Base-by-base conservation (phyloP, 306 rosid species). In the Vicia sativa region DNA sequence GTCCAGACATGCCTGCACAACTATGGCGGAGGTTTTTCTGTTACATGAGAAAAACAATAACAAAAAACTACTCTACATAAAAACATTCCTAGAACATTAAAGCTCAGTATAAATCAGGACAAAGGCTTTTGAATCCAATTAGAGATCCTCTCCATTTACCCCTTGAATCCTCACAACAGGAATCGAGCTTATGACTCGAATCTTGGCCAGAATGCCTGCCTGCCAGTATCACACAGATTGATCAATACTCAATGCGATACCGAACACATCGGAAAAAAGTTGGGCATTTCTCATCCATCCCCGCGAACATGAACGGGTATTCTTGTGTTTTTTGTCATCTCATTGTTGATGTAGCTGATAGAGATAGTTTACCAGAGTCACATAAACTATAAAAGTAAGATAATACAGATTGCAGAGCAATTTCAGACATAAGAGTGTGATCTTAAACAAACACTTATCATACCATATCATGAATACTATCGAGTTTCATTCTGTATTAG, bases 401-500 rank as follows among this genome's bases (percentile, higher is more conserved):
- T 41, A 11, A 41, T 41, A 41, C 45, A 41, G 6, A 0, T 3
- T 10, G 52, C 19, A 8, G 19, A 14, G 52, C 52, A 6, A 14
- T 14, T 45, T 45, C 52, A 45, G 21, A 45, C 9, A n/a, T 44
- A 5, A 44, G 6, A n/a, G 9, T 11, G 5, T 10, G 5, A 41
- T 12, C 13, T 41, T 10, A 3, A 12, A 10, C 12, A 41, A 39
- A 41, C n/a, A 12, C 45, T 41, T 12, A 57, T 11, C 7, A 59
- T 9, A 43, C 21, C 13, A 45, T 13, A 58, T 45, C 62, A 59
- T 39, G 64, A 43, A 73, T 26, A 63, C 71, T 53, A 48, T 58
- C 65, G 39, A 48, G 79, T 53, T 14, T 48, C 28, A 28, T 46
- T 28, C 42, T 56, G 25, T 21, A 28, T 21, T 25, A 23, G 35